Evolutionary conservation across 768 basidiomycete genomes (phyloP).

Genomic region (Mycena alexandri): DNA sequence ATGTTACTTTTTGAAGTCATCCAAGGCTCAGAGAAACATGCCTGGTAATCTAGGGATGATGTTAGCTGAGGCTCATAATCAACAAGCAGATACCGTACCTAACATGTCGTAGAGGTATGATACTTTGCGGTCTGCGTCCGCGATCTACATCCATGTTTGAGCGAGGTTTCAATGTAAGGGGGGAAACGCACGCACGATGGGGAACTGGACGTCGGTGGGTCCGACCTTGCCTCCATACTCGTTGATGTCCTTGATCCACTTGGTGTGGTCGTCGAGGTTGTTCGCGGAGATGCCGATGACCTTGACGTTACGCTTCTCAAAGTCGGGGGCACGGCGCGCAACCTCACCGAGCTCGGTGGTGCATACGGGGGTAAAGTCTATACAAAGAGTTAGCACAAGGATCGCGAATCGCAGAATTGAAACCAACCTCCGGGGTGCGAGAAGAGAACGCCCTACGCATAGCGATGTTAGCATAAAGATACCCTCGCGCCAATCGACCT

Average conservation of each 20-base stretch:
- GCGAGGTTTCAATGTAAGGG: constrained; percentile 2
- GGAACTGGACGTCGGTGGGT: constrained; percentile 87
- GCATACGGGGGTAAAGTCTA: constrained; percentile 91
- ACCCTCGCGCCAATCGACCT: constrained; percentile 40
- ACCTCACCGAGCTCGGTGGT: constrained; percentile 98
- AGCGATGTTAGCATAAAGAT: constrained; percentile 6
- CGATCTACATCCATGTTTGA: constrained; percentile 69
- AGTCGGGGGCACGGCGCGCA: constrained; percentile 87
- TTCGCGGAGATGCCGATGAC: constrained; percentile 96
- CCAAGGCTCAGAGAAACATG: too few species aligned
- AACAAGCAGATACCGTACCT: constrained; percentile 43
- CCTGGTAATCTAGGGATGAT: too few species aligned
- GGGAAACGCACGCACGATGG: constrained; percentile 78
- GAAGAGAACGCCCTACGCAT: constrained; percentile 83
- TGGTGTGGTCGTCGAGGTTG: constrained; percentile 83
- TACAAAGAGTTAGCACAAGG: neutral
- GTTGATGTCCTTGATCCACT: constrained; percentile 93
- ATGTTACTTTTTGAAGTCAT: too few species aligned
- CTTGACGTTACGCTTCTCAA: constrained; percentile 90
- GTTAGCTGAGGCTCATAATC: too few species aligned
- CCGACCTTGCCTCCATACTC: constrained; percentile 77
- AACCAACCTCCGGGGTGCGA: constrained; percentile 80
- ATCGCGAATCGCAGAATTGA: neutral
- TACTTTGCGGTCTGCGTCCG: constrained; percentile 88
- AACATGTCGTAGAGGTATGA: constrained; percentile 95